Evolutionary conservation across 208 protist genomes (phyloP), one percentile per base, ranked within the genome.

Genomic region (Leishmania gerbilli): DNA sequence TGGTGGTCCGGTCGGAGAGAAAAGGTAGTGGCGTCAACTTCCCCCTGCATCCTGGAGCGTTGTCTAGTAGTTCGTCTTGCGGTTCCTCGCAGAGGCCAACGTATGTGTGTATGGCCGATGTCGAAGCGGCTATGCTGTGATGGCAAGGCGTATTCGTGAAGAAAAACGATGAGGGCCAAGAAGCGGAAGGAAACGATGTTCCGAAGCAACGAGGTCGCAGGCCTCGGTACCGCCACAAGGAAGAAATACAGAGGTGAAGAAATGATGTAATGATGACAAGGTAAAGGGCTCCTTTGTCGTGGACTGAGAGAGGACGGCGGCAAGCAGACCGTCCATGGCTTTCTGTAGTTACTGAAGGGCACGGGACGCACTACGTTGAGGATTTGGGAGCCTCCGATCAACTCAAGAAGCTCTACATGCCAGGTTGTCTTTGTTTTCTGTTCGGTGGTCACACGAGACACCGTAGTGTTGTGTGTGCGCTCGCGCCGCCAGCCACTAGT

Each of bases 1-100:
- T 91, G 84, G 83, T 97, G 94, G 67, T 96, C 90, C n/a, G 96
- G 96, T 27, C 96, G 89, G 21, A 98, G 90, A 2, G 94, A 96
- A 77, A 98, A 98, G 7, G 94, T 97, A 17, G 86, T 86, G 24
- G 91, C 82, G 78, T 98, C 93, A 0, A 89, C 58, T 15, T 94
- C 92, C 13, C 76, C 69, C 34, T 95, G 89, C 91, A 97, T 97
- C 27, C 15, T 74, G 37, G 5, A 55, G 27, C 42, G 68, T 31
- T 17, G 21, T 15, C 15, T 27, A 47, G 27, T 49, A 19, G 4
- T 72, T 75, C 71, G 5, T 60, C 62, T 65, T 34, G 53, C 5
- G 15, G 62, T 11, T 68, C 31, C 62, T 68, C 31, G 62, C 62
- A 42, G 62, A 68, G 31, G 27, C 62, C 37, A 71, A 65, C 27